phyloP scores from a whole-genome alignment of 2,329 filamentous ascomycete genomes.

The Pseudocercospora pini-densiflorae region DNA sequence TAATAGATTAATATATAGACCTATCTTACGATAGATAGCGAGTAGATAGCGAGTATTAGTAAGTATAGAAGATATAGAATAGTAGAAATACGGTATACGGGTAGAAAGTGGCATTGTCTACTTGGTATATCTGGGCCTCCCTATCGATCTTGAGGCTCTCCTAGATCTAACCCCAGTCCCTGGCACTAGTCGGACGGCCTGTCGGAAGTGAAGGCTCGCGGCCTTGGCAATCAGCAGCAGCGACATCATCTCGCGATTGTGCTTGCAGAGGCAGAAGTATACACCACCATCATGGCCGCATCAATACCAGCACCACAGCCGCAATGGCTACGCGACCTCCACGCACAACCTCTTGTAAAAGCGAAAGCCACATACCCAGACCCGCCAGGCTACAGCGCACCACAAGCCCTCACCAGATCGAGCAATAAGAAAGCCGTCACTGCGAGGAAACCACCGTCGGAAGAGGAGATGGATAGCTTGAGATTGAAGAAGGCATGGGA shows the following conservation, averaged over 20 bases:
- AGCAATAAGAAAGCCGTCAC: slow-evolving; percentile 32
- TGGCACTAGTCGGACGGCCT: not conserved
- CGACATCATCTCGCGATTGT: slow-evolving; percentile 3
- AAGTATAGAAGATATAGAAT: too few species aligned
- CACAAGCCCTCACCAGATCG: slow-evolving; percentile 24
- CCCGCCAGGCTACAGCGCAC: slow-evolving; percentile 78
- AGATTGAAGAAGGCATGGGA: slow-evolving; percentile 99
- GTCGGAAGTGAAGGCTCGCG: slow-evolving; percentile 5
- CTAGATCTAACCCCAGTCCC: not conserved
- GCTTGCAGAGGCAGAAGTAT: too few species aligned
- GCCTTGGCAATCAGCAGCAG: slow-evolving; percentile 1
- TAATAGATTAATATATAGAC: too few species aligned
- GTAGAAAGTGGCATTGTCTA: too few species aligned
- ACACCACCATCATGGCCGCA: slow-evolving; percentile 31
- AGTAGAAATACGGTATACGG: too few species aligned
- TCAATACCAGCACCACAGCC: slow-evolving; percentile 54
- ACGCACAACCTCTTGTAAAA: slow-evolving; percentile 68
- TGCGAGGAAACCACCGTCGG: slow-evolving; percentile 68
- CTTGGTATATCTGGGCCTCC: too few species aligned
- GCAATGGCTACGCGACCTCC: slow-evolving; percentile 82
- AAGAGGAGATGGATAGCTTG: slow-evolving; percentile 89
- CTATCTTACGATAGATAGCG: too few species aligned
- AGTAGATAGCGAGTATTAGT: too few species aligned
- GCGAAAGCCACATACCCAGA: slow-evolving; percentile 72
- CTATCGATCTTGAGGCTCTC: slow-evolving; percentile 7